Base-by-base conservation (phyloP, 306 rosid genomes). In the Trifolium fragiferum region DNA sequence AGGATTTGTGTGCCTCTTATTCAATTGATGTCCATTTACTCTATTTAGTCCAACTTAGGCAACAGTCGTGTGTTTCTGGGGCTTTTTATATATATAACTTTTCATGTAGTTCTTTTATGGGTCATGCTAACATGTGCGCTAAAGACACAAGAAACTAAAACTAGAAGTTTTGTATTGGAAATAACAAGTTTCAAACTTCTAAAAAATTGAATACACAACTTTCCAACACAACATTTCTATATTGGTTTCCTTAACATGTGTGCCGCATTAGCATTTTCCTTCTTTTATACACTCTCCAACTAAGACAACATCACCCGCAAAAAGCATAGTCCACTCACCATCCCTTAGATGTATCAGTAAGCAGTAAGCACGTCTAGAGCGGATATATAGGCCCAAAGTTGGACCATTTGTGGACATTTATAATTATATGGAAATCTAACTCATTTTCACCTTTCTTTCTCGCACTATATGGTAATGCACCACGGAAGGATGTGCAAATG, bases 361-460 rank as follows among this genome's bases (percentile, higher is more conserved):
- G 51, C 53, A 11, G 18, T 38, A 38, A 40, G 51, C 53, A 19
- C 32, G 7, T 65, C 32, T 40, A 40, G 6, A 38, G 20, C 49
- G 13, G 7, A 19, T 7, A 16, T 63, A 38, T n/a, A 37, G 30
- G 6, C 44, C 38, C 23, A 58, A 58, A 58, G 37, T 33, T 37
- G 21, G 20, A 6, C 7, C 51, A 1, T 65, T 38, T 33, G 35
- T 40, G 33, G 53, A 11, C 47, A n/a, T 40, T 43, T 65, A 30
- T 61, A 61, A 9, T 61, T 61, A 30, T 30, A 32, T 8, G 21
- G 21, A n/a, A 59, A 13, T 59, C 65, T 27, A 8, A 61, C 9
- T n/a, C 43, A 61, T 30, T 61, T 57, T 23, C 43, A 65, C n/a
- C 53, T 65, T 65, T 19, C 11, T 11, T 65, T 65, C 70, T 65